phyloP scores from a whole-genome alignment of 768 basidiomycete genomes.

The Macrolepiota fuliginosa region DNA sequence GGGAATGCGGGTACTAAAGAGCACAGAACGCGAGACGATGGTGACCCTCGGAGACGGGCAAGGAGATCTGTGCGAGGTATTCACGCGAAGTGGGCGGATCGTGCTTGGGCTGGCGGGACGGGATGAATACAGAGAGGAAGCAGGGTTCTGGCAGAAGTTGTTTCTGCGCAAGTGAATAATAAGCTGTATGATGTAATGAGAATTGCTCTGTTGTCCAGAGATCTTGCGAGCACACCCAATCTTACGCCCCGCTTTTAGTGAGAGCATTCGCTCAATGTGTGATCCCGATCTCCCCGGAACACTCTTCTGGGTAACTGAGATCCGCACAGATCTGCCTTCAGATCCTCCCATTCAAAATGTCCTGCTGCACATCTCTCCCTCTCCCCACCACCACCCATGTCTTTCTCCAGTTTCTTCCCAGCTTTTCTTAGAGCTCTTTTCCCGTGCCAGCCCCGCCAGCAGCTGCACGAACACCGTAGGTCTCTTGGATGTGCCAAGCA shows the following conservation, averaged over 20 bases:
- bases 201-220: not conserved
- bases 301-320: conserved; percentile 10
- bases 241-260: not conserved
- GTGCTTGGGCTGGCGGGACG: conserved; percentile 41
- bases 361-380: conserved; percentile 9
- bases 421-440: conserved; percentile 38
- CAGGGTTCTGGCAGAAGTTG: conserved; percentile 41
- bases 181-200: conserved; percentile 3
- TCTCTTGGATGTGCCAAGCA: not conserved
- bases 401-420: conserved; percentile 18
- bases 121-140: conserved; percentile 31
- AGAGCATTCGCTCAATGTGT: not conserved
- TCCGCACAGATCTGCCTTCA: conserved; percentile 2
- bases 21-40: conserved; percentile 33
- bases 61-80: conserved; percentile 39
- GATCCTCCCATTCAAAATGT: conserved; percentile 22
- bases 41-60: conserved; percentile 14
- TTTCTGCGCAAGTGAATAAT: conserved; percentile 14
- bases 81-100: conserved; percentile 34
- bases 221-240: not conserved
- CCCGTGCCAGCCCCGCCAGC: conserved; percentile 16
- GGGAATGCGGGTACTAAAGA: conserved; percentile 30
- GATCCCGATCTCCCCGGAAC: conserved; percentile 20
- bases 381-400: conserved; percentile 20
- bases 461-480: conserved; percentile 7